phyloP scores from a whole-genome alignment of 768 basidiomycete genomes.

The Mrakia gelida region DNA sequence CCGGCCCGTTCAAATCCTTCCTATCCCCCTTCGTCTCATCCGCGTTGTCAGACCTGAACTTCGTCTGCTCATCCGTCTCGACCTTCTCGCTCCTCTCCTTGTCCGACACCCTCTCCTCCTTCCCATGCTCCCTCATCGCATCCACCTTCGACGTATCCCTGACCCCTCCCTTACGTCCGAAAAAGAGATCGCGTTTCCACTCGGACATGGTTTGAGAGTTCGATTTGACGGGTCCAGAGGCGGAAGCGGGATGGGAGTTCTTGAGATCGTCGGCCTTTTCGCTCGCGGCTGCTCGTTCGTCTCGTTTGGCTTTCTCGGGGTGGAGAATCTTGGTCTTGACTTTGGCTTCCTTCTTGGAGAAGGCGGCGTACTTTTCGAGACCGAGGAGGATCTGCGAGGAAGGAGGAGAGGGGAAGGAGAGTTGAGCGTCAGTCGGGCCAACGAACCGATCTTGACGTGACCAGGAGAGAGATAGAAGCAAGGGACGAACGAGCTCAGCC shows the following conservation, averaged over 20 bases:
- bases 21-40: background rate
- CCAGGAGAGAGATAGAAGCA: background rate
- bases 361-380: constrained; percentile 27
- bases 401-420: background rate
- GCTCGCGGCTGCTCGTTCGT: background rate
- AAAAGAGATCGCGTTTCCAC: constrained; percentile 12
- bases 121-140: background rate
- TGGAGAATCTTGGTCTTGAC: constrained; percentile 16
- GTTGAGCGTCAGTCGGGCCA: background rate
- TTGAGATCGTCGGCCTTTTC: background rate
- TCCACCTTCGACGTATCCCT: background rate
- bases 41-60: background rate
- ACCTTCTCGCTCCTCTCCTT: background rate
- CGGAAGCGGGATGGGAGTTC: background rate
- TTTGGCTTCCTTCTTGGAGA: constrained; percentile 7
- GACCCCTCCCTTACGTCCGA: background rate
- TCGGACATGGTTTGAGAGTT: constrained; percentile 2
- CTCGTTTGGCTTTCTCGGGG: constrained; percentile 9
- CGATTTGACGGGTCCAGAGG: background rate
- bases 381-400: constrained; percentile 19
- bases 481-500: constrained; percentile 47
- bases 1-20: background rate
- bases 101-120: background rate
- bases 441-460: background rate
- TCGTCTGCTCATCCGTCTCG: background rate